These are phyloP conservation scores for Pseudomonodictys pantanalensis DNA, from an alignment of 495 filamentous ascomycete genomes.

Conservation along the genomic window DNA sequence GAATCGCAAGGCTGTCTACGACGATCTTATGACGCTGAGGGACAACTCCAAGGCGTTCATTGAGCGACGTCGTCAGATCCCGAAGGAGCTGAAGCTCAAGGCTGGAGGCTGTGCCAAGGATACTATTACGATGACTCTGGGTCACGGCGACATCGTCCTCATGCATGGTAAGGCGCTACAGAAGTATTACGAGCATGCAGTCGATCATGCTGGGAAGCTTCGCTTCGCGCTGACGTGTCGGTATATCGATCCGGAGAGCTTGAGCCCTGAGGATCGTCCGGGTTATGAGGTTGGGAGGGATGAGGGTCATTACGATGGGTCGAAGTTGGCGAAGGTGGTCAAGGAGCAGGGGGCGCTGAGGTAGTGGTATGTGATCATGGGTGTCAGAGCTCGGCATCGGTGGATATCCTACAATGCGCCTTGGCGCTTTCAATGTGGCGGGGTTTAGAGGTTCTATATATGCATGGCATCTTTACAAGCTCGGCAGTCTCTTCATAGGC, in stretches of 20 bases:
- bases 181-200: conserved; percentile 68
- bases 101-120: conserved; percentile 34
- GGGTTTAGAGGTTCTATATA: too few relatives aligned
- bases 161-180: conserved; percentile 78
- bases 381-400: too few relatives aligned
- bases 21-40: conserved; percentile 39
- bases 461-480: too few relatives aligned
- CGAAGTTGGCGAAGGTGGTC: neutral
- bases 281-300: conserved; percentile 34
- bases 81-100: conserved; percentile 36
- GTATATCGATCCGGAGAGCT: conserved; percentile 48
- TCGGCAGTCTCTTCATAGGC: too few relatives aligned
- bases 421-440: too few relatives aligned
- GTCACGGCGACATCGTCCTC: conserved; percentile 77
- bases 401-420: too few relatives aligned
- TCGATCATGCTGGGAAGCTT: conserved; percentile 54
- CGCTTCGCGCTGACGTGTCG: conserved; percentile 67
- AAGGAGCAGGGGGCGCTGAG: too few relatives aligned
- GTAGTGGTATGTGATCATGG: too few relatives aligned
- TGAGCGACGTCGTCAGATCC: conserved; percentile 37
- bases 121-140: conserved; percentile 46
- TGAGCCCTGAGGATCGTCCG: conserved; percentile 40
- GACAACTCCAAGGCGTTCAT: conserved; percentile 24
- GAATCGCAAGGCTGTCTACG: conserved; percentile 35
- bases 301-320: conserved; percentile 26